phyloP scores from a whole-genome alignment of 176 grass and related monocot genomes.

The Musa beccarii region DNA sequence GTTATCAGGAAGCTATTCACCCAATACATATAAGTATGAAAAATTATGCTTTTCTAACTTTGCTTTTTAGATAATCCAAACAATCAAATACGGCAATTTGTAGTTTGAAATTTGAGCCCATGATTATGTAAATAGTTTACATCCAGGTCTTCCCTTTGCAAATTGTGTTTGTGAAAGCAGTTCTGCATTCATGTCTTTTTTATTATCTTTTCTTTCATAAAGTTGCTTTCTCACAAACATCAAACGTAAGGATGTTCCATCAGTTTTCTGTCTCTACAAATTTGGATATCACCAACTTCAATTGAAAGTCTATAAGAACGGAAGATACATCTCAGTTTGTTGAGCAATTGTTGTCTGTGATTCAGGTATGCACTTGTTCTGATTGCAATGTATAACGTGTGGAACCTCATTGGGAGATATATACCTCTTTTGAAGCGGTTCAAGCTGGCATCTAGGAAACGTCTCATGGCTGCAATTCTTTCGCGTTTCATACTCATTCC shows the following conservation, averaged over 20 bases:
- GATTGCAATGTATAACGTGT: constrained; percentile 53
- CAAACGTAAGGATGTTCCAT: neutral
- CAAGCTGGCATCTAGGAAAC: constrained; percentile 46
- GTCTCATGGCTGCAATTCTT: constrained; percentile 26
- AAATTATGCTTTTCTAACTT: no score
- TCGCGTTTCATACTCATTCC: constrained; percentile 48
- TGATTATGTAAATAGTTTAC: no score
- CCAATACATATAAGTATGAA: no score
- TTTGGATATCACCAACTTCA: neutral
- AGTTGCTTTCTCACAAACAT: neutral
- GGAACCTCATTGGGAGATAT: constrained; percentile 68
- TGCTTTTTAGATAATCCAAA: no score
- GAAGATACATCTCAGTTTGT: neutral
- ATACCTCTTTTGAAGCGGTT: constrained; percentile 39
- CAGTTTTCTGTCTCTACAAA: neutral
- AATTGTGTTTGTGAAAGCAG: no score
- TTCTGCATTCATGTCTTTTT: no score
- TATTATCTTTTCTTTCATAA: neutral
- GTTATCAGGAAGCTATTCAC: no score
- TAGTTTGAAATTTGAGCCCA: no score
- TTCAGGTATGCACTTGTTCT: constrained; percentile 56
- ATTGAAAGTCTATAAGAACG: neutral
- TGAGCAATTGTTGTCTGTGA: constrained; percentile 1
- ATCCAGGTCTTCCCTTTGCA: no score
- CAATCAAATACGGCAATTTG: no score